Evolutionary conservation across 1,139 yeast genomes (phyloP).

Genomic region (Debaryomyces fabryi): DNA sequence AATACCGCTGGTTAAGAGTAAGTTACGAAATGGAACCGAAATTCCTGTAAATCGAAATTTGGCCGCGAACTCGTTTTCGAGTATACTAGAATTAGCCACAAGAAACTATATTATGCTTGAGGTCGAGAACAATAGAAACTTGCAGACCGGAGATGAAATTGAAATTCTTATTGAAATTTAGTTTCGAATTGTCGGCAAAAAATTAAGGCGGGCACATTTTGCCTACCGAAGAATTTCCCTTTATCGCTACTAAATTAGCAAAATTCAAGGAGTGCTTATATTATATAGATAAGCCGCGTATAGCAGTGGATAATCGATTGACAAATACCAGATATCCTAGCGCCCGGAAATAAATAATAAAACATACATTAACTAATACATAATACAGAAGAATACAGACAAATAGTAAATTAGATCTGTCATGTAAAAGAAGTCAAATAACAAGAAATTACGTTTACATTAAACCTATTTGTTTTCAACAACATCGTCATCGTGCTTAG

Average conservation of each 20-base stretch:
- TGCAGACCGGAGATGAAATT: constrained; percentile 10
- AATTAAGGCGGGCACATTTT: background rate
- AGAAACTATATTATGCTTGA: constrained; percentile 13
- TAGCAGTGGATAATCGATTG: background rate
- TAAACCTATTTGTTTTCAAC: constrained; percentile 7
- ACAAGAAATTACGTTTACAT: background rate
- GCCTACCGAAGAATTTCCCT: background rate
- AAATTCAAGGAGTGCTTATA: background rate
- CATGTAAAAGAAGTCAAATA: constrained; percentile 4
- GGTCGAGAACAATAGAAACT: constrained; percentile 2
- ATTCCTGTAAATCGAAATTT: constrained; percentile 22
- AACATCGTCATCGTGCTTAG: constrained; percentile 40
- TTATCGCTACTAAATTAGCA: background rate
- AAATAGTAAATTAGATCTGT: constrained; percentile 6
- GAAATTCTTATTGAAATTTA: constrained; percentile 9
- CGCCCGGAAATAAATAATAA: background rate
- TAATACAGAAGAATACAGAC: constrained; percentile 9
- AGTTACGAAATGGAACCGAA: constrained; percentile 18
- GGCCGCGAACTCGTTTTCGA: constrained; percentile 44
- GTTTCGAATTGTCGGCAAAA: background rate
- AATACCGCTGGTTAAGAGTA: constrained; percentile 16
- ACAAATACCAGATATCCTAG: background rate
- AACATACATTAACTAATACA: constrained; percentile 8
- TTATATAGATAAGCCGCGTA: background rate
- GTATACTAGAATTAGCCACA: constrained; percentile 41